These are phyloP conservation scores for Alternaria hordeiaustralica DNA, from an alignment of 2,329 filamentous ascomycete species.

Conservation along the genomic window DNA sequence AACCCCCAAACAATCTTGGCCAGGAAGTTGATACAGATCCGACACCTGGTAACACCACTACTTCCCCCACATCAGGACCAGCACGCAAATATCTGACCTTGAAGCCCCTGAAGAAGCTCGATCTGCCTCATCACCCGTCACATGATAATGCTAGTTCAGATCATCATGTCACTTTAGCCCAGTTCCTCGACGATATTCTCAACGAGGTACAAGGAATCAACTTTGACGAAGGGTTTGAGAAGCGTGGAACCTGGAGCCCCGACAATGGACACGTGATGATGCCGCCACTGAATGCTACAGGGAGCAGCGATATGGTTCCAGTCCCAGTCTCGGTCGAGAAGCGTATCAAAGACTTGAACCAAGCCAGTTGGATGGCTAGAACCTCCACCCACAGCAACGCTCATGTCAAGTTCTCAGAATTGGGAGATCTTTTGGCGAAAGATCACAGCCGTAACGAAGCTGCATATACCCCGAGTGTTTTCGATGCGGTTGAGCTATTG, in stretches of 20 bases:
- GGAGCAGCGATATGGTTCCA: not conserved
- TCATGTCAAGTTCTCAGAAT: constrained; percentile 65
- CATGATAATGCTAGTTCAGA: constrained; percentile 2
- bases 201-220: constrained; percentile 22
- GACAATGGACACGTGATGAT: constrained; percentile 16
- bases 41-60: not conserved
- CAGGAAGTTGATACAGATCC: not conserved
- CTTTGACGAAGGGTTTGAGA: constrained; percentile 21
- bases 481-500: constrained; percentile 55
- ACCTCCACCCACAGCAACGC: constrained; percentile 58
- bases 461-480: constrained; percentile 64
- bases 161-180: constrained; percentile 12
- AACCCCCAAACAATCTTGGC: not conserved
- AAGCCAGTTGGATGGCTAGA: constrained; percentile 70
- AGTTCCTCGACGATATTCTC: constrained; percentile 27
- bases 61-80: not conserved
- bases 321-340: constrained; percentile 25
- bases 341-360: constrained; percentile 20
- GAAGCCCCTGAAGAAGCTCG: constrained; percentile 12
- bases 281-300: constrained; percentile 5
- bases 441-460: constrained; percentile 64
- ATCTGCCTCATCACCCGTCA: constrained; percentile 29
- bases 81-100: constrained; percentile 14
- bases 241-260: constrained; percentile 22
- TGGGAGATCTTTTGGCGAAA: constrained; percentile 64